These are phyloP conservation scores for Ophiostoma australiae DNA, from an alignment of 2,329 filamentous ascomycete species.

Conservation along the genomic window DNA sequence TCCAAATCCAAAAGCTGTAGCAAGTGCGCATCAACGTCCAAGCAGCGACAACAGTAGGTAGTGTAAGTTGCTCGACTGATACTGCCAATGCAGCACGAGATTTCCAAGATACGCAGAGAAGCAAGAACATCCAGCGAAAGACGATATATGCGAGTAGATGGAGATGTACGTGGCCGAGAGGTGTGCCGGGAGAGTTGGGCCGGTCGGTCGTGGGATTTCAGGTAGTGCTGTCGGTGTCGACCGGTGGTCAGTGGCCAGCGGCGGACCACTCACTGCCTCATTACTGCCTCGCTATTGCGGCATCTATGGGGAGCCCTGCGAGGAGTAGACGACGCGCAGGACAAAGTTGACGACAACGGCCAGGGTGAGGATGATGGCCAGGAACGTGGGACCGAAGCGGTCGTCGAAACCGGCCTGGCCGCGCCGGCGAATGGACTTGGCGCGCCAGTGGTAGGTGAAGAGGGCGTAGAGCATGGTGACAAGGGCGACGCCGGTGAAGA, in stretches of 20 bases:
- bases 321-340: constrained; percentile 58
- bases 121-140: not conserved
- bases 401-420: constrained; percentile 97
- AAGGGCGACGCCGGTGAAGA: constrained; percentile 94
- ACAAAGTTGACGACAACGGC: constrained; percentile 97
- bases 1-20: too few species aligned
- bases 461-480: constrained; percentile 92
- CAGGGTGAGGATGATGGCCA: constrained; percentile 78
- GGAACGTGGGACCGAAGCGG: constrained; percentile 83
- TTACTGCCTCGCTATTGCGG: not conserved
- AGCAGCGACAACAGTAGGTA: not conserved
- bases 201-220: not conserved
- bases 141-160: not conserved
- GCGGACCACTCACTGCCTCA: too few species aligned
- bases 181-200: too few species aligned
- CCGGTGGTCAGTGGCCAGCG: not conserved
- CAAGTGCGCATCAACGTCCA: not conserved
- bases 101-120: not conserved
- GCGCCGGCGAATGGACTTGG: constrained; percentile 81
- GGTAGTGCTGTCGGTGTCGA: too few species aligned
- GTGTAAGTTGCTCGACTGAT: not conserved
- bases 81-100: not conserved
- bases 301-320: constrained; percentile 17
- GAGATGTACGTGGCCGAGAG: not conserved
- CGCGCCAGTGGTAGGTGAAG: constrained; percentile 94